Percentiles rank a stretch among this genome's conserved stretches.
These are phyloP conservation scores for Kwoniella sp. DNA, from an alignment of 768 basidiomycete genomes.

Conservation along the genomic window DNA sequence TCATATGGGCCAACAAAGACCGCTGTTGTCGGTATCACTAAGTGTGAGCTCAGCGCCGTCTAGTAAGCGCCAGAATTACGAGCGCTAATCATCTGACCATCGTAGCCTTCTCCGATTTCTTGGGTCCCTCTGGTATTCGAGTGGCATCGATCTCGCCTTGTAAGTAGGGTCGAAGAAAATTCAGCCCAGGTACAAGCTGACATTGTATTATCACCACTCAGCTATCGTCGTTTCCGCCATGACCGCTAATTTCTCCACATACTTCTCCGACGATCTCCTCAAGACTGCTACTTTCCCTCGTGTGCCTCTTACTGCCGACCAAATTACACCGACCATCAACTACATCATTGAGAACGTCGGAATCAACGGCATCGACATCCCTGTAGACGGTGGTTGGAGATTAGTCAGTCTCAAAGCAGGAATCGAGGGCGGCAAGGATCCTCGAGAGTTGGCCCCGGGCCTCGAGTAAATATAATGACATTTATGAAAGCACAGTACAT, in stretches of 20 bases:
- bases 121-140: conserved; percentile 51
- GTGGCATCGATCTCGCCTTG: conserved; percentile 50
- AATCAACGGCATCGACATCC: conserved; percentile 41
- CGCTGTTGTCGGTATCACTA: conserved; percentile 45
- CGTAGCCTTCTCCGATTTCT: conserved; percentile 40
- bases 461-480: conserved; percentile 36
- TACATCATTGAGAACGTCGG: conserved; percentile 40
- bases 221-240: conserved; percentile 37
- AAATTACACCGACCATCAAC: conserved; percentile 32
- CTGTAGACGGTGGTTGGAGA: conserved; percentile 37
- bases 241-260: conserved; percentile 37
- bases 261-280: conserved; percentile 36
- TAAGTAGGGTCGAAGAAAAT: conserved; percentile 32
- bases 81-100: neutral
- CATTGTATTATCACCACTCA: too few relatives aligned
- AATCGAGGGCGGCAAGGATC: conserved; percentile 35
- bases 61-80: neutral
- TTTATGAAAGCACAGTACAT: neutral
- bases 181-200: too few relatives aligned
- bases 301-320: conserved; percentile 30
- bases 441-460: conserved; percentile 42
- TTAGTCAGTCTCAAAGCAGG: conserved; percentile 36
- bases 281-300: conserved; percentile 40
- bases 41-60: conserved; percentile 10
- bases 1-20: conserved; percentile 51